Conservation (phyloP, 148 eudicot species). For the Silene latifolia region DNA sequence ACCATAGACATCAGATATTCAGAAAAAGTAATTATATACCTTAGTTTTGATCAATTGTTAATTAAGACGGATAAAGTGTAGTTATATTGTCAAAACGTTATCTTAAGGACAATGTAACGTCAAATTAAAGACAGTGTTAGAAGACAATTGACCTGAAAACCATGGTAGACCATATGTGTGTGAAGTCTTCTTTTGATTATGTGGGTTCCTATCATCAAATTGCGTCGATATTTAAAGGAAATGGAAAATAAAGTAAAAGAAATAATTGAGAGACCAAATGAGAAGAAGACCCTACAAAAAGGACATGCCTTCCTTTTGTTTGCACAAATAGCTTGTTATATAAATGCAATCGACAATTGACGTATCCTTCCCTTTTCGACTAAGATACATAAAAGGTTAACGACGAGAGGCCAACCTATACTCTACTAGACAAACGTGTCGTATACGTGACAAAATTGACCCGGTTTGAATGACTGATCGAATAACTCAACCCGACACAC, state of each 20-base stretch:
- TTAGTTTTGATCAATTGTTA: no score
- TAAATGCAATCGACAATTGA: conserved; percentile 14
- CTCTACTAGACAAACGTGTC: no score
- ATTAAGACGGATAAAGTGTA: no score
- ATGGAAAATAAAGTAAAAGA: conserved; percentile 15
- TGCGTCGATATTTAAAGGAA: conserved; percentile 3
- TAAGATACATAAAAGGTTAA: no score
- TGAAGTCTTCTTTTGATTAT: conserved; percentile 20
- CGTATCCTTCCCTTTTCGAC: neutral
- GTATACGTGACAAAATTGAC: no score
- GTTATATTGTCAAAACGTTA: no score
- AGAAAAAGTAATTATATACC: no score
- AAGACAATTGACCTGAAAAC: neutral
- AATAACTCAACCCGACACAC: no score
- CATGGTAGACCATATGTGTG: neutral
- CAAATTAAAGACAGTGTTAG: neutral
- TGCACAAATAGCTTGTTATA: conserved; percentile 18
- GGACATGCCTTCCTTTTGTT: conserved; percentile 28
- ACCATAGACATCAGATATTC: no score
- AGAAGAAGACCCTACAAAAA: conserved; percentile 29
- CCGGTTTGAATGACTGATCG: no score
- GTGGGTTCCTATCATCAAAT: conserved; percentile 27
- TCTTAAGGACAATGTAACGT: no score
- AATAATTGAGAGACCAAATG: conserved; percentile 32
- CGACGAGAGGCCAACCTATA: no score